Evolutionary conservation across 805 yeast species (phyloP).

Genomic region (Ogataea trehalophila): DNA sequence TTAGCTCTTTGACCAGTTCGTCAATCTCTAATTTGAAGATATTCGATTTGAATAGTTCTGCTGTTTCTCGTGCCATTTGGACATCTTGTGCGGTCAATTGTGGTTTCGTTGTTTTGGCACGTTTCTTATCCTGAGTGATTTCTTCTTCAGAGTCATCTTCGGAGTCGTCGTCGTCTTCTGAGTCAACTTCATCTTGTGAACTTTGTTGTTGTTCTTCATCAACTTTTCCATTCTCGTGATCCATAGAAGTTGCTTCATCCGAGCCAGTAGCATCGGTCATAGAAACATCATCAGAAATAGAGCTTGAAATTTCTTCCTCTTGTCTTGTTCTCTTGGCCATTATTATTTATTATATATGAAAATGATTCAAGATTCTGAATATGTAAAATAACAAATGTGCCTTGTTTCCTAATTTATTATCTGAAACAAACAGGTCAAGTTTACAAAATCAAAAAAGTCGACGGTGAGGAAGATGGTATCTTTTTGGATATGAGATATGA

Average conservation of each 20-base stretch:
- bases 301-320: background rate
- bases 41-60: constrained; percentile 90
- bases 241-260: too few species aligned
- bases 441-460: too few species aligned
- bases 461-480: too few species aligned
- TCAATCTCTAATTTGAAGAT: constrained; percentile 94
- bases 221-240: too few species aligned
- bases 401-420: background rate
- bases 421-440: too few species aligned
- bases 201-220: background rate
- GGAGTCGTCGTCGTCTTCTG: constrained; percentile 6
- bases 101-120: constrained; percentile 9
- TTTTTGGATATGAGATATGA: too few species aligned
- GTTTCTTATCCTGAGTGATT: constrained; percentile 9
- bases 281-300: background rate
- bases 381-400: too few species aligned
- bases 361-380: too few species aligned
- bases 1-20: constrained; percentile 78
- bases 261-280: too few species aligned
- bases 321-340: constrained; percentile 3
- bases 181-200: constrained; percentile 15
- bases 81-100: constrained; percentile 71
- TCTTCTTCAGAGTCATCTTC: constrained; percentile 10
- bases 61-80: constrained; percentile 88
- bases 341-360: too few species aligned